Conservation (phyloP, 805 yeast genomes). For the Kuraishia molischiana region DNA sequence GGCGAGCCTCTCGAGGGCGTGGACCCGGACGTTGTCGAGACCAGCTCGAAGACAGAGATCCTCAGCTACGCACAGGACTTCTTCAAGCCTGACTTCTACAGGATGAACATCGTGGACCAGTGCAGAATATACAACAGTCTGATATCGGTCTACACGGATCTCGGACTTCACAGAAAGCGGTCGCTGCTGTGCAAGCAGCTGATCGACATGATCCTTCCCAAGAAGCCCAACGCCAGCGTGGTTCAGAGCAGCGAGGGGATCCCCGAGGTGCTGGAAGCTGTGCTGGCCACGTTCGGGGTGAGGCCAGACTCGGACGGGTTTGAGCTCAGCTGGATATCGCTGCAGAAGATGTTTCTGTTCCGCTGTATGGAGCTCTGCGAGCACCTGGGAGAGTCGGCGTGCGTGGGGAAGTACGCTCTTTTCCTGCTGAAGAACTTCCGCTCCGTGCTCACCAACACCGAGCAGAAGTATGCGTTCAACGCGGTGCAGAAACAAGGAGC, state of each 20-base stretch:
- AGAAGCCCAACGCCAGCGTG: conserved; percentile 13
- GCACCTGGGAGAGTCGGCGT: conserved; percentile 33
- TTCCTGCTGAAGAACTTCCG: conserved; percentile 46
- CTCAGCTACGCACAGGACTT: conserved; percentile 36
- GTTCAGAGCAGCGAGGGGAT: conserved; percentile 1
- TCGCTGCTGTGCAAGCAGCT: conserved; percentile 62
- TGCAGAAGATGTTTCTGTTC: conserved; percentile 3
- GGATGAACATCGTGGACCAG: conserved; percentile 41
- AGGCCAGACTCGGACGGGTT: not conserved
- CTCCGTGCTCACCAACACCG: conserved; percentile 43
- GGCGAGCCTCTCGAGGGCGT: conserved; percentile 13
- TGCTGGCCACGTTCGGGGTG: not conserved
- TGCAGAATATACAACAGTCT: conserved; percentile 55
- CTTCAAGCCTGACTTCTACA: conserved; percentile 31
- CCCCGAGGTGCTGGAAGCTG: not conserved
- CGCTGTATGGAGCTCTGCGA: conserved; percentile 44
- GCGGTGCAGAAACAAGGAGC: conserved; percentile 4
- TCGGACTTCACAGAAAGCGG: conserved; percentile 57
- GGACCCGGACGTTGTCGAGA: not conserved
- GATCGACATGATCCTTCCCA: conserved; percentile 39
- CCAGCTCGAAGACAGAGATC: conserved; percentile 28
- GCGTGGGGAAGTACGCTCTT: conserved; percentile 36
- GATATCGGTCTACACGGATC: conserved; percentile 50
- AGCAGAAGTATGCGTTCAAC: conserved; percentile 36
- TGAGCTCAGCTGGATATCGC: conserved; percentile 5